Evolutionary conservation across 2,329 filamentous ascomycete species (phyloP).

Genomic region (Tolypocladium ovalisporum): DNA sequence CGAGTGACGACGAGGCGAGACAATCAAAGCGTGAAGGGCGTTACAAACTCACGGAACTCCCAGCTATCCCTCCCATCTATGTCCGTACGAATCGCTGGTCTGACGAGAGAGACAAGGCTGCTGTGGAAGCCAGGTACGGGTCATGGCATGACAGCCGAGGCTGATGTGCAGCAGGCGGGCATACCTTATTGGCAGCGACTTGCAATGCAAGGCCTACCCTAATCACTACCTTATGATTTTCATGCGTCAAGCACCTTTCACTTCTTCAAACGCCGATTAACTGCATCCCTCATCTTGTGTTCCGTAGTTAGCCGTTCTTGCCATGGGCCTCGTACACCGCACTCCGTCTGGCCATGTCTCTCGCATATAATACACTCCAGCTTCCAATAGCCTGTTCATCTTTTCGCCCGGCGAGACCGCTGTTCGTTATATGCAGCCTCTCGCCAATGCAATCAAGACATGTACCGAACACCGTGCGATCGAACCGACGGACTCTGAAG

Average conservation of each 20-base stretch:
- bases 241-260: background rate
- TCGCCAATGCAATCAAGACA: background rate
- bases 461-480: background rate
- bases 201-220: background rate
- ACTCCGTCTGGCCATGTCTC: background rate
- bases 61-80: background rate
- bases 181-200: background rate
- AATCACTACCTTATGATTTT: too few species aligned
- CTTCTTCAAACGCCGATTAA: background rate
- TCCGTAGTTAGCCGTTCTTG: background rate
- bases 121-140: background rate
- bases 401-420: background rate
- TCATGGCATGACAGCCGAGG: background rate
- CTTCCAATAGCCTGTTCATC: background rate
- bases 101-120: background rate
- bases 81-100: background rate
- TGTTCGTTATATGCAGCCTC: background rate
- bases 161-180: background rate
- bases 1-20: too few species aligned
- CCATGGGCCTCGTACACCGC: background rate
- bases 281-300: background rate
- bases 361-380: background rate
- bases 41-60: background rate
- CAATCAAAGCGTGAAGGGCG: too few species aligned
- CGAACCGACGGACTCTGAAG: background rate